phyloP scores from a whole-genome alignment of 2,329 filamentous ascomycete genomes.

The Arthrobotrys entomopaga region DNA sequence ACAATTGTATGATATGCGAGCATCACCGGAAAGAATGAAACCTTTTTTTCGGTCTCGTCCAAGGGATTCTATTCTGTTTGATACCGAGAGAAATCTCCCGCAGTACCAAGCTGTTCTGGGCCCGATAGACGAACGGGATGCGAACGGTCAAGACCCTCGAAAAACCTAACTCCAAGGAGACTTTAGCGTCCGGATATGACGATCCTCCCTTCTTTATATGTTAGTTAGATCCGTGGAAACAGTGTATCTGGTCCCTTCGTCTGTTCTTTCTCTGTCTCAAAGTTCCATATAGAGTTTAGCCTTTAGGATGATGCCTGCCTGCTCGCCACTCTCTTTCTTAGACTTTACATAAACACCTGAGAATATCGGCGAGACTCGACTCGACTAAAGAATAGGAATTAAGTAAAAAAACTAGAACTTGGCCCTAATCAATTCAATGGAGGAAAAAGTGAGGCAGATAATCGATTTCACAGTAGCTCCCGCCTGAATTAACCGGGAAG shows the following conservation, averaged over 20 bases:
- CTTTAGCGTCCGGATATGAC: slow-evolving; percentile 11
- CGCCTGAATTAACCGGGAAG: slow-evolving; percentile 50
- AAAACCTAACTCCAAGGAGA: not conserved
- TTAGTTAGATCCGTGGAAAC: slow-evolving; percentile 33
- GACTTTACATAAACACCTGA: not conserved
- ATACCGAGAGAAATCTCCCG: not conserved
- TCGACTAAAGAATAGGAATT: not conserved
- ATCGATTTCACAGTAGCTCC: slow-evolving; percentile 37
- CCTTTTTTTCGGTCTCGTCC: slow-evolving; percentile 5
- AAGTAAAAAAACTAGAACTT: too few species aligned
- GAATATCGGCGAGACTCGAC: slow-evolving; percentile 15
- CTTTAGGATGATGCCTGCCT: slow-evolving; percentile 49
- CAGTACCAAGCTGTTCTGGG: not conserved
- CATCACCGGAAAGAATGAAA: not conserved
- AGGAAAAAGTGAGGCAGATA: slow-evolving; percentile 7
- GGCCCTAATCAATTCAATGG: too few species aligned
- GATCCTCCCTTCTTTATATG: slow-evolving; percentile 26
- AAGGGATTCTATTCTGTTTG: slow-evolving; percentile 10
- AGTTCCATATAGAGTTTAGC: slow-evolving; percentile 41
- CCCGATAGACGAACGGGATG: slow-evolving; percentile 10
- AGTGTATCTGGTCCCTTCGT: slow-evolving; percentile 32
- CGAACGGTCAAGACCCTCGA: not conserved
- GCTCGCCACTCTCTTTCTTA: slow-evolving; percentile 22
- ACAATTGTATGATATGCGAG: too few species aligned
- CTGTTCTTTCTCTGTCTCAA: slow-evolving; percentile 27